Base-by-base conservation (phyloP, 805 yeast genomes). In the Tetrapisispora iriomotensis region DNA sequence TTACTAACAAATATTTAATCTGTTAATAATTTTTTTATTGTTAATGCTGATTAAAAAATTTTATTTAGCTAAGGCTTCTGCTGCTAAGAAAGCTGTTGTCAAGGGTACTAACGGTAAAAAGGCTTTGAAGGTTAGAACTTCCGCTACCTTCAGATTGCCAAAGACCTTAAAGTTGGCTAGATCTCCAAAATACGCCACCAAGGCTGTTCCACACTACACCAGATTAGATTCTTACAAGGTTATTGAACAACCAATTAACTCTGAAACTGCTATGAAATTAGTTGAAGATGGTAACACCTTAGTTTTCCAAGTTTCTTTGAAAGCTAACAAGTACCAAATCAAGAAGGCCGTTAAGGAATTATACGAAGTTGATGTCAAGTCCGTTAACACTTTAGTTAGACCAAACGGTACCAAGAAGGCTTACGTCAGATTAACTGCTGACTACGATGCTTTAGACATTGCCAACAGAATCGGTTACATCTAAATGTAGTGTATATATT, bases 351-450 rank as follows among this genome's bases (percentile, higher is more conserved):
- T 92, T 64, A 90, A 92, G 81, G 94, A 87, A 74, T 79, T 92
- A 67, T 92, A 90, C 80, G 88, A 84, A 66, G 97, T 90, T 64
- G 97, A 92, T 57, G 92, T 83, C 59, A 74, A 71, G 64, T 76
- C 84, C 72, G 87, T 92, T 67, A 88, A 92, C 90, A 92, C 98
- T 60, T 78, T 92, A 70, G 74, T 92, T 66, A 86, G 95, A 77
- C 96, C 98, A 70, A 88, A 92, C 73, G 98, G 98, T 72, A 83
- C 96, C 77, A 92, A 92, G 86, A 92, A 92, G 82, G 98, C 98
- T 68, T 92, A 82, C 80, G 90, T 92, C 68, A 86, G 94, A 78
- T 83, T 92, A 70, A 86, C 97, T 66, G 90, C 95, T 69, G 98
- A 92, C 74, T 83, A 80, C 79, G 98, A 92, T 75, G 97, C 97